Evolutionary conservation across 345 rosid genomes (phyloP).

Genomic region (Eutrema yunnanense): DNA sequence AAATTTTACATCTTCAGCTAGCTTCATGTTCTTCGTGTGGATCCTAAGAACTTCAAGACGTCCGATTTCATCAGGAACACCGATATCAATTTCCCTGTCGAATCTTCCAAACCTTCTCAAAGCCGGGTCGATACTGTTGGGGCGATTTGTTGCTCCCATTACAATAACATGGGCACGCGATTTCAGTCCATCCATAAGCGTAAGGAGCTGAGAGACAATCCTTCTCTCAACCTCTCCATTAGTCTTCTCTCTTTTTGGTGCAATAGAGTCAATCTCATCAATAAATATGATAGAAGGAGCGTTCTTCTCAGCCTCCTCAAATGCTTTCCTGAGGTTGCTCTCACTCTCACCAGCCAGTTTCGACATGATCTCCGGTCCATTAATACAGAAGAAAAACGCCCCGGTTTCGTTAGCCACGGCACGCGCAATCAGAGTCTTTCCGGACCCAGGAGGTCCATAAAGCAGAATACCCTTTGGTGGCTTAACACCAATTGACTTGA

Average conservation of each 20-base stretch:
- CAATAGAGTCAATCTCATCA: conserved; percentile 93
- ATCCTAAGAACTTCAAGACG: conserved; percentile 98
- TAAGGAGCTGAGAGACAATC: conserved; percentile 89
- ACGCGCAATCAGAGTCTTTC: conserved; percentile 90
- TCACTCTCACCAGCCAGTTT: conserved; percentile 98
- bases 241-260: conserved; percentile 95
- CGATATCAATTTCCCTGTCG: conserved; percentile 91
- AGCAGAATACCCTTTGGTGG: conserved; percentile 94
- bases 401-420: conserved; percentile 98
- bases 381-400: conserved; percentile 92
- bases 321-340: conserved; percentile 94
- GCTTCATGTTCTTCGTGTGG: conserved; percentile 97
- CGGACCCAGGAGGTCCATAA: conserved; percentile 84
- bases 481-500: conserved; percentile 97
- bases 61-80: conserved; percentile 97
- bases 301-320: conserved; percentile 96
- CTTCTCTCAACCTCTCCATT: conserved; percentile 97
- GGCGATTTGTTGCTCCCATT: conserved; percentile 98
- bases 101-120: conserved; percentile 93
- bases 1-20: conserved; percentile 70
- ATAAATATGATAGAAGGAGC: conserved; percentile 95
- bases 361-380: conserved; percentile 97
- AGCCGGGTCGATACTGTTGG: conserved; percentile 93
- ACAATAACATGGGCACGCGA: conserved; percentile 92
- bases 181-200: conserved; percentile 94